phyloP scores from a whole-genome alignment of 2,329 filamentous ascomycete species.

The Colletotrichum karsti region DNA sequence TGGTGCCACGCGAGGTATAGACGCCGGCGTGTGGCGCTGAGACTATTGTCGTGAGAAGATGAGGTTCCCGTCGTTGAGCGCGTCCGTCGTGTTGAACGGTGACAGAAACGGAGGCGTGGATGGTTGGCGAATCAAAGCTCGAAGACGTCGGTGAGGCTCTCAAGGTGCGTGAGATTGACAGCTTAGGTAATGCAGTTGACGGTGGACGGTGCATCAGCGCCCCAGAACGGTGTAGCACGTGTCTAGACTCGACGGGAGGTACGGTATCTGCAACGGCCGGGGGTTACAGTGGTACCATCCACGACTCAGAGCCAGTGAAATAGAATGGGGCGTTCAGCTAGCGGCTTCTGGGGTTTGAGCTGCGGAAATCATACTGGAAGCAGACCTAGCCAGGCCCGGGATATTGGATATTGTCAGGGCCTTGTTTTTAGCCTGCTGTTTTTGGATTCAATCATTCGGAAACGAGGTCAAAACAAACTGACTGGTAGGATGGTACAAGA shows the following conservation, averaged over 20 bases:
- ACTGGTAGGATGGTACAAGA: neutral
- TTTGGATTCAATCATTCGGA: neutral
- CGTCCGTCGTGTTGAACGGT: neutral
- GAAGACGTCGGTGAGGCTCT: neutral
- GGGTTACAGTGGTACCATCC: neutral
- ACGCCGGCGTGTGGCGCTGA: neutral
- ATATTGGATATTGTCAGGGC: neutral
- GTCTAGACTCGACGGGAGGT: too few species aligned
- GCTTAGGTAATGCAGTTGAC: neutral
- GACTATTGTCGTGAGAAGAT: neutral
- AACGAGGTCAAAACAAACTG: neutral
- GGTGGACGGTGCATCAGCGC: neutral
- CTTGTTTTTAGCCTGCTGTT: neutral
- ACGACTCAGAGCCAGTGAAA: neutral
- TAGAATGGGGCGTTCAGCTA: neutral
- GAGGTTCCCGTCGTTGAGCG: neutral
- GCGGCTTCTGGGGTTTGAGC: conserved; percentile 2
- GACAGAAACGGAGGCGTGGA: neutral
- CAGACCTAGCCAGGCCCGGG: neutral
- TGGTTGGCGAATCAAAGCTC: neutral
- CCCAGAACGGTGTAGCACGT: neutral
- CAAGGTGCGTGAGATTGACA: neutral
- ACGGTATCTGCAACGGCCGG: neutral
- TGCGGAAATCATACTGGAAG: neutral
- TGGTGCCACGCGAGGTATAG: neutral